A percentile compares a stretch with the other conserved stretches of the same genome.
phyloP scores from a whole-genome alignment of 2,329 filamentous ascomycete species.

The Fusarium sp. region DNA sequence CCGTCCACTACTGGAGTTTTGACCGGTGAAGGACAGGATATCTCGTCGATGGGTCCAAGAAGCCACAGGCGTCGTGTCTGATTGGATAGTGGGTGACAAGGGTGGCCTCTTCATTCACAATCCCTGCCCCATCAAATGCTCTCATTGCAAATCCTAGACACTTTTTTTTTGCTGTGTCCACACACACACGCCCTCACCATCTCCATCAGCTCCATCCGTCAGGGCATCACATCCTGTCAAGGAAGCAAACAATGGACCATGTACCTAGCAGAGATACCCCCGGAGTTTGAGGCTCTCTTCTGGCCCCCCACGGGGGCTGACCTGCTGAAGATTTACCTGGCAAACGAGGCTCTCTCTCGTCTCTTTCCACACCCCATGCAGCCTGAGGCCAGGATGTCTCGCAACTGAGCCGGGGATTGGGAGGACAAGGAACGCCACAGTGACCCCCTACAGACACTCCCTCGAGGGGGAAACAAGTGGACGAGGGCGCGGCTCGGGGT shows the following conservation, averaged over 20 bases:
- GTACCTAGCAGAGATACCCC: neutral
- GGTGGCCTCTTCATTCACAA: constrained; percentile 2
- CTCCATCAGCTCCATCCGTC: neutral
- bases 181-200: neutral
- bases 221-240: neutral
- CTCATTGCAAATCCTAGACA: constrained; percentile 23
- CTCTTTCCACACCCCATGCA: constrained; percentile 11
- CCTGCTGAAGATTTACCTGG: neutral
- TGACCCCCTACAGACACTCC: constrained; percentile 25
- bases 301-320: neutral
- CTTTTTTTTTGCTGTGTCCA: neutral
- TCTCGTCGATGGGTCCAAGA: constrained; percentile 16
- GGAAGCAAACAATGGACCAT: neutral
- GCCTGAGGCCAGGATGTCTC: constrained; percentile 23
- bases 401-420: constrained; percentile 21
- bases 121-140: constrained; percentile 11
- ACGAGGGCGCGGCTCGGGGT: constrained; percentile 9
- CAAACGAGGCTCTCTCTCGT: neutral
- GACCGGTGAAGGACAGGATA: constrained; percentile 28
- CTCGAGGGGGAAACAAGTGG: constrained; percentile 21
- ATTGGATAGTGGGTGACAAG: constrained; percentile 21
- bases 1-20: constrained; percentile 10
- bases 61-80: neutral
- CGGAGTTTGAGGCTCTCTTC: neutral
- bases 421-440: constrained; percentile 23